These are phyloP conservation scores for Bremia lactucae DNA, from an alignment of 352 stramenopile genomes.

Conservation along the genomic window DNA sequence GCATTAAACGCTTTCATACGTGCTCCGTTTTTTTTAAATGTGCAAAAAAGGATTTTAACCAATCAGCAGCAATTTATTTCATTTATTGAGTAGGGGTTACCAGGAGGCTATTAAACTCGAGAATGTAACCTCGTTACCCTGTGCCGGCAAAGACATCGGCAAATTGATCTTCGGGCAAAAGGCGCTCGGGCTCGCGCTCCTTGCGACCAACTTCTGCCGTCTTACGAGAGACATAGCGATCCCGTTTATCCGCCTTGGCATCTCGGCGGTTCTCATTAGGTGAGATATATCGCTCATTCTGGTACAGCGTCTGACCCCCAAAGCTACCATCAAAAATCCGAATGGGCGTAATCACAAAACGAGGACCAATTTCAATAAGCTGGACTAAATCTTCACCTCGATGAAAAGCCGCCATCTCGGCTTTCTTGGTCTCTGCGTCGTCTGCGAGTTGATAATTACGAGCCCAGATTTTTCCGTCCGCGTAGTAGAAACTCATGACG, in stretches of 20 bases:
- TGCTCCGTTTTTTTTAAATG: conserved; percentile 7
- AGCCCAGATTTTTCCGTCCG: conserved; percentile 95
- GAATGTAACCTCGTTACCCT: conserved; percentile 25
- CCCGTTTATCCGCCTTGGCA: conserved; percentile 89
- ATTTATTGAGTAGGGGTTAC: too few relatives aligned
- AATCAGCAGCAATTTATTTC: background rate
- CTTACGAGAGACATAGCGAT: conserved; percentile 89
- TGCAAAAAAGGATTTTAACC: conserved; percentile 2
- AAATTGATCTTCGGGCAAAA: conserved; percentile 75
- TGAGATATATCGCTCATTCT: conserved; percentile 96
- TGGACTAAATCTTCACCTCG: conserved; percentile 86
- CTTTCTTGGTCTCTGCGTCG: conserved; percentile 88
- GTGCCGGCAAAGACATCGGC: conserved; percentile 71
- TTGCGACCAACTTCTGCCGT: conserved; percentile 70
- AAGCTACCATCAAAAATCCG: conserved; percentile 98
- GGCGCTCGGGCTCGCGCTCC: conserved; percentile 51
- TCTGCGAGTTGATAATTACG: conserved; percentile 94
- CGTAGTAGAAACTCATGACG: conserved; percentile 94
- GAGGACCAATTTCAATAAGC: conserved; percentile 98
- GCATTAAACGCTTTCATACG: conserved; percentile 23
- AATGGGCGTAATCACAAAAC: conserved; percentile 98
- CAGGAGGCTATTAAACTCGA: too few relatives aligned
- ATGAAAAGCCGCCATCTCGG: conserved; percentile 73
- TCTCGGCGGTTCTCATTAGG: conserved; percentile 87
- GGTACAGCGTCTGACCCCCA: conserved; percentile 95